These are phyloP conservation scores for Gnomoniopsis sp. DNA, from an alignment of 2,329 filamentous ascomycete genomes.

Conservation along the genomic window DNA sequence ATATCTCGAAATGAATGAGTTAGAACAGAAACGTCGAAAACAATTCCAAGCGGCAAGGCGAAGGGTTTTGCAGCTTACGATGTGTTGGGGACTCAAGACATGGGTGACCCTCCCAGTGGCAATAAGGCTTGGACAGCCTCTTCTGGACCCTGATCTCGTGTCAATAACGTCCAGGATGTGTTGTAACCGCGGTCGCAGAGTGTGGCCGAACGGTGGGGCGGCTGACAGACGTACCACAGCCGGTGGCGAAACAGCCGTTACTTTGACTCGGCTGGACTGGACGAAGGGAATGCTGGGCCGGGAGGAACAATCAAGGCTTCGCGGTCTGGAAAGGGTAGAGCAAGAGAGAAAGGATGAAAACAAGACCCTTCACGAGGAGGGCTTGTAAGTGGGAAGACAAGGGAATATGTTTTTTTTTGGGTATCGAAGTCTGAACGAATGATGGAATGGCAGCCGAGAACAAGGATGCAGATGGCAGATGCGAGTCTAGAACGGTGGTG, in stretches of 20 bases:
- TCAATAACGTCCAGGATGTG: conserved; percentile 16
- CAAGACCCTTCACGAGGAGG: not conserved
- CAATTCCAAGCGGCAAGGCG: not conserved
- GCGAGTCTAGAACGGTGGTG: conserved; percentile 2
- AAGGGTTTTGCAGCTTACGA: conserved; percentile 11
- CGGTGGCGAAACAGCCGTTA: conserved; percentile 18
- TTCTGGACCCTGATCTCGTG: conserved; percentile 19
- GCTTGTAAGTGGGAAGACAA: not conserved
- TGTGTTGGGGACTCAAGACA: conserved; percentile 17
- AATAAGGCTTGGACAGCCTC: conserved; percentile 17
- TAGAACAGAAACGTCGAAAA: not conserved
- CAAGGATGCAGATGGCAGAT: not conserved
- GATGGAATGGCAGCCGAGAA: not conserved
- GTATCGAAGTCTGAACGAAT: not conserved
- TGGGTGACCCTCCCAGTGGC: conserved; percentile 17
- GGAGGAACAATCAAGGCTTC: conserved; percentile 10
- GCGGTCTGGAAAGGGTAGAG: not conserved
- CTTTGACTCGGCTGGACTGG: conserved; percentile 10
- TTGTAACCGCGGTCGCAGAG: conserved; percentile 16
- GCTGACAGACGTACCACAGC: conserved; percentile 18
- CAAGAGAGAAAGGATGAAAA: not conserved
- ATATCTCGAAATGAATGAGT: conserved; percentile 1
- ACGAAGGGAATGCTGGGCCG: conserved; percentile 7
- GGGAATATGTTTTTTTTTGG: not conserved
- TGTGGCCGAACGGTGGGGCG: conserved; percentile 20